Conservation (phyloP, 2,329 filamentous ascomycete genomes). For the Cryphonectria japonica region DNA sequence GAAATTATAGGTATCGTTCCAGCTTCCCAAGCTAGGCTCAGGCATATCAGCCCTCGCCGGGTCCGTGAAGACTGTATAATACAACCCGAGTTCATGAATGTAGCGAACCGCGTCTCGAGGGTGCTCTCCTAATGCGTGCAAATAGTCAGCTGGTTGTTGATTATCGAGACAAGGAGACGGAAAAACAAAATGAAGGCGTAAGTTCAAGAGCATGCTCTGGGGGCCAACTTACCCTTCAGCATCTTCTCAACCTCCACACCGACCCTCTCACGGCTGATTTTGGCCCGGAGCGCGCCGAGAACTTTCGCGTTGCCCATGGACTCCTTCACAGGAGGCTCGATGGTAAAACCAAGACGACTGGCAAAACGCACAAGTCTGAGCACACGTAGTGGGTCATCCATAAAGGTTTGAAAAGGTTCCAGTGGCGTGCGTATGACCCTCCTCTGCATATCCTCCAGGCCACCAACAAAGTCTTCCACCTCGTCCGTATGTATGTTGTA, state of each 20-base stretch:
- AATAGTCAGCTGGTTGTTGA: conserved; percentile 6
- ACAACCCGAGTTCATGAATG: conserved; percentile 69
- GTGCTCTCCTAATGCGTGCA: conserved; percentile 51
- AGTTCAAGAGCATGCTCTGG: neutral
- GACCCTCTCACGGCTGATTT: conserved; percentile 91
- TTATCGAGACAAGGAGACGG: no score
- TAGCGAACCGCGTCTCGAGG: conserved; percentile 65
- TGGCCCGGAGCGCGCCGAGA: conserved; percentile 74
- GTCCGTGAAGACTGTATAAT: conserved; percentile 74
- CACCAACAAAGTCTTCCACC: conserved; percentile 86
- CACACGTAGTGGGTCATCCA: conserved; percentile 88
- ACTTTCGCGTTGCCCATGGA: conserved; percentile 84
- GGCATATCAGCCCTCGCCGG: conserved; percentile 58
- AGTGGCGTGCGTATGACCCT: conserved; percentile 83
- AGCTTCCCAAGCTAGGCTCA: conserved; percentile 61
- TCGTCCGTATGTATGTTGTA: conserved; percentile 82
- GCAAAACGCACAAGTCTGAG: conserved; percentile 88
- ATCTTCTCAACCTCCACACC: conserved; percentile 91
- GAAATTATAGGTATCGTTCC: conserved; percentile 66
- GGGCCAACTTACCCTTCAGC: conserved; percentile 63
- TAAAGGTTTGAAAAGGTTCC: conserved; percentile 89
- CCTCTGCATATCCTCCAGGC: conserved; percentile 73
- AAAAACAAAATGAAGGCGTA: neutral
- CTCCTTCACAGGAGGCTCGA: conserved; percentile 69
- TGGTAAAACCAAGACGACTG: conserved; percentile 77